A percentile compares a stretch with the other conserved stretches of the same genome.
Conservation (phyloP, 1,139 yeast species). For the Blastobotrys arbuscula region DNA sequence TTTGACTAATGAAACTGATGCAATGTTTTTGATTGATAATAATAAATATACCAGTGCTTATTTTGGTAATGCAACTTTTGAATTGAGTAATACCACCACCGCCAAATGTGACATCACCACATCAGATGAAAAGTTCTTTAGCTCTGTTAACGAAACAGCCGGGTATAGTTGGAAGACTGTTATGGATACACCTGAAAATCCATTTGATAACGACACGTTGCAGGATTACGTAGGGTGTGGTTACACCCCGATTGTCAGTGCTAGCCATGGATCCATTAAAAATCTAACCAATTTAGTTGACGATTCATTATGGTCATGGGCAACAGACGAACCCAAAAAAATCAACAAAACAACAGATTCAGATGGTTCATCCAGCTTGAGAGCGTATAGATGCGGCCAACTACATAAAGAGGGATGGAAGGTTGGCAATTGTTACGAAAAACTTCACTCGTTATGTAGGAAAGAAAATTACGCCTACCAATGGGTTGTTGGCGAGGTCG, state of each 20-base stretch:
- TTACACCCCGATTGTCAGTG: constrained; percentile 51
- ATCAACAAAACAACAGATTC: constrained; percentile 12
- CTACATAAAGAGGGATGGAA: constrained; percentile 47
- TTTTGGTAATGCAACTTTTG: constrained; percentile 10
- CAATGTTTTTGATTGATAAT: constrained; percentile 10
- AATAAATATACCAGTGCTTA: constrained; percentile 2
- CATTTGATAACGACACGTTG: constrained; percentile 33
- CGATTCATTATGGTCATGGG: constrained; percentile 68
- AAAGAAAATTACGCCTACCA: constrained; percentile 31
- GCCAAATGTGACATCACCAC: constrained; percentile 2
- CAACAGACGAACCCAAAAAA: constrained; percentile 45
- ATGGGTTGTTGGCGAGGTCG: constrained; percentile 43
- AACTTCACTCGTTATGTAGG: constrained; percentile 53
- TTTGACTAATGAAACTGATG: constrained; percentile 10
- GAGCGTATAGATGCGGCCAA: constrained; percentile 60
- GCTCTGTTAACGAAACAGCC: constrained; percentile 9
- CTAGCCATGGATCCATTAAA: constrained; percentile 24
- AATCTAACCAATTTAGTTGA: constrained; percentile 33
- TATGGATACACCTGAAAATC: constrained; percentile 10
- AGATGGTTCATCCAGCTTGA: constrained; percentile 24
- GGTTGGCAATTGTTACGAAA: constrained; percentile 58
- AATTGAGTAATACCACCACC: background rate
- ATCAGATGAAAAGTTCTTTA: background rate
- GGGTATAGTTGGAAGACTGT: constrained; percentile 15
- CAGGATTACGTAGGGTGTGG: constrained; percentile 48